Percentiles rank a stretch among this genome's conserved stretches.
phyloP scores from a whole-genome alignment of 805 yeast genomes.

The Citeromyces matritensis region DNA sequence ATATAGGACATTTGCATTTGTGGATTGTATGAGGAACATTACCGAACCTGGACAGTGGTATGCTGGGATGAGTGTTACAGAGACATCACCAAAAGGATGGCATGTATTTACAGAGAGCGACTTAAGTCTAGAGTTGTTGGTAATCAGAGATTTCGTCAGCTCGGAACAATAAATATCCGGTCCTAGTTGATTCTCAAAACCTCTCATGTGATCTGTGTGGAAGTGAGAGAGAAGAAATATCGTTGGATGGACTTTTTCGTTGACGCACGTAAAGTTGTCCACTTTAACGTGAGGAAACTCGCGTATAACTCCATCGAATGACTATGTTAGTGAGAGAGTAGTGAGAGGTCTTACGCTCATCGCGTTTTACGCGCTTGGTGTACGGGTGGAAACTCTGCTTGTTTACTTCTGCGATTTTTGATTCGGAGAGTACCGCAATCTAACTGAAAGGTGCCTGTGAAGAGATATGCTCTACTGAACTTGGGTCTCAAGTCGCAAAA shows the following conservation, averaged over 20 bases:
- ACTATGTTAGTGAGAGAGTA: no score
- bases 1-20: conserved; percentile 19
- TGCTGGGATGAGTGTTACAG: conserved; percentile 27
- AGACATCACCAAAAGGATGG: conserved; percentile 8
- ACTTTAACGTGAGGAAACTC: conserved; percentile 34
- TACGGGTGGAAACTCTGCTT: no score
- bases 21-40: conserved; percentile 31
- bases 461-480: no score
- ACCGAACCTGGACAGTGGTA: conserved; percentile 49
- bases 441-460: no score
- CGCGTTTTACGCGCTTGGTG: no score
- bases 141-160: conserved; percentile 15
- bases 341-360: no score
- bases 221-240: conserved; percentile 30
- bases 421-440: no score
- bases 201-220: conserved; percentile 39
- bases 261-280: conserved; percentile 11
- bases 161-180: conserved; percentile 30
- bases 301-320: conserved; percentile 23
- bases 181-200: conserved; percentile 21
- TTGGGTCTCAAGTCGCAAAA: no score
- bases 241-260: conserved; percentile 5
- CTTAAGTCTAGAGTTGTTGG: conserved; percentile 2
- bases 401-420: no score
- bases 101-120: conserved; percentile 4